These are phyloP conservation scores for Podospora pseudoanserina DNA, from an alignment of 495 filamentous ascomycete species.

Conservation along the genomic window DNA sequence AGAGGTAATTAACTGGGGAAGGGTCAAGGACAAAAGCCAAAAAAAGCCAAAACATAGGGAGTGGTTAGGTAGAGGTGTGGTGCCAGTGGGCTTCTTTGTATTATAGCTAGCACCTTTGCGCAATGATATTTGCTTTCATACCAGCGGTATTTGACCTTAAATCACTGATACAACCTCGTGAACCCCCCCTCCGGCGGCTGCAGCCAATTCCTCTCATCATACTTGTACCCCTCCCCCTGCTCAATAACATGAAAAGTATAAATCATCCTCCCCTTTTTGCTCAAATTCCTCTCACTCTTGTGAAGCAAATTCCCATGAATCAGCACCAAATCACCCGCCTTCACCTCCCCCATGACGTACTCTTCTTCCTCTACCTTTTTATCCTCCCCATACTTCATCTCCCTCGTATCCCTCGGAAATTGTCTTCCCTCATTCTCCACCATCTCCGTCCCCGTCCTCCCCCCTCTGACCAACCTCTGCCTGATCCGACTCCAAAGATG, in stretches of 20 bases:
- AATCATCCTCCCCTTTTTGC: constrained; percentile 80
- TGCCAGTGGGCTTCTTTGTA: neutral
- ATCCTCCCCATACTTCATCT: constrained; percentile 41
- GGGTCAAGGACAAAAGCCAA: neutral
- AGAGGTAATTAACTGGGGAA: neutral
- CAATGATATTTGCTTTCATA: neutral
- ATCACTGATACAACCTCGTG: constrained; percentile 53
- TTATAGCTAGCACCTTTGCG: neutral
- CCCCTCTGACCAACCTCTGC: constrained; percentile 68
- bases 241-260: constrained; percentile 99
- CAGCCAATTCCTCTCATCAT: constrained; percentile 89
- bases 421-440: constrained; percentile 40
- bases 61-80: neutral
- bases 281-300: constrained; percentile 90
- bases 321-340: constrained; percentile 82
- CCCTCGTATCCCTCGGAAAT: constrained; percentile 44
- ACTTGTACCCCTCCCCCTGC: constrained; percentile 60
- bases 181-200: constrained; percentile 79
- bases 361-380: constrained; percentile 43
- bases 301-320: constrained; percentile 97
- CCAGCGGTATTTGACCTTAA: too few relatives aligned
- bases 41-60: neutral
- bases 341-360: constrained; percentile 72
- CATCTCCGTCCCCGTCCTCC: constrained; percentile 47
- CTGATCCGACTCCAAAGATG: constrained; percentile 63